Percentiles rank a stretch among this genome's conserved stretches.
These are phyloP conservation scores for Metarhizium sp. DNA, from an alignment of 2,329 filamentous ascomycete species.

Conservation along the genomic window DNA sequence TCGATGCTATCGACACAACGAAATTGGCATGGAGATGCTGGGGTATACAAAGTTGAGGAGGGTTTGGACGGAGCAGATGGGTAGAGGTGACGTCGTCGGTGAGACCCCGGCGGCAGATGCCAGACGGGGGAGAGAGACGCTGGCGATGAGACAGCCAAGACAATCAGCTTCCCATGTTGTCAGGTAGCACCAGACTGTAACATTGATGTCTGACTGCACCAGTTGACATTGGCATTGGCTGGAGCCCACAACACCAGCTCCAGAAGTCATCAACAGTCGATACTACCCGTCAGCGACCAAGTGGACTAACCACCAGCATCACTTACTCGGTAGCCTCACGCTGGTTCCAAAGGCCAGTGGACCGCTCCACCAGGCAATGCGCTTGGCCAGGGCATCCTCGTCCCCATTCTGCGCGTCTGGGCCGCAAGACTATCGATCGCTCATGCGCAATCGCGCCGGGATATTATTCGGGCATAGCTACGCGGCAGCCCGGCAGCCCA, in stretches of 20 bases:
- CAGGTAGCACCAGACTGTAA: no score
- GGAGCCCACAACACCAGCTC: not conserved
- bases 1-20: not conserved
- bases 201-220: no score
- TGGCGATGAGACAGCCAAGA: not conserved
- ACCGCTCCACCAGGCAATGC: not conserved
- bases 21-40: not conserved
- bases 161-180: no score
- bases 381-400: not conserved
- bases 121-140: no score
- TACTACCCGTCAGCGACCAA: not conserved
- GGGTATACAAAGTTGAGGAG: no score
- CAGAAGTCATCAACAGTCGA: not conserved
- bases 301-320: not conserved
- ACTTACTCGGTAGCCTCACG: not conserved
- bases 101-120: not conserved
- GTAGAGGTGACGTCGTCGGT: not conserved
- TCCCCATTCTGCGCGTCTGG: no score
- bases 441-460: no score
- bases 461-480: no score
- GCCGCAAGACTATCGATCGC: no score
- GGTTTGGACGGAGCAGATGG: not conserved
- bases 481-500: no score
- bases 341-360: not conserved
- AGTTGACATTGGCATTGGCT: no score